Base-by-base conservation (phyloP, 2,329 filamentous ascomycete genomes). In the Parascedosporium putredinis region DNA sequence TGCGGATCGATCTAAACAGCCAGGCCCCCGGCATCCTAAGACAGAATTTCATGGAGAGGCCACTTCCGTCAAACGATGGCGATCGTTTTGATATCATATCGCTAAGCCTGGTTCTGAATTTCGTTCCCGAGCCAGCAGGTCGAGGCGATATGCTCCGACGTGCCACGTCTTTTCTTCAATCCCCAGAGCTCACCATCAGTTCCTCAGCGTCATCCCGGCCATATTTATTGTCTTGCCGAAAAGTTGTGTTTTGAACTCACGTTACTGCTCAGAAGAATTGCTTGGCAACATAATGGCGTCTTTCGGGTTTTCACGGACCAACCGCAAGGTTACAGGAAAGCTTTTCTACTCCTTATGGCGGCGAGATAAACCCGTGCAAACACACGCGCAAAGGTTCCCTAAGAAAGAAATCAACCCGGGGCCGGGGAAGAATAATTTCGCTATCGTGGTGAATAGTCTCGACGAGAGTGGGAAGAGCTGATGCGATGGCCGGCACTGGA, bases 1-100 rank as follows among this genome's bases (percentile, higher is more conserved):
- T 83, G 53, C 79, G 89, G 55, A 96, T 98, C 62, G 93, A 98
- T 62, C 70, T 98, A 50, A 86, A 94, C 65, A 93, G 89, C 52
- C 88, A 95, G 61, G 83, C 83, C 44, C 73, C 83, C 1, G 83
- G 81, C 0, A 98, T 98, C 56, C 62, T 82, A 51, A 81, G 94
- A 64, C 88, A 96, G 62, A 88, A 98, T 64, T 97, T 98, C 60
- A 95, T 98, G 90, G 70, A 88, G 56, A 76, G 89, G 23, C 86
- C 89, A 0, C 65, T 91, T 3, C 91, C 91, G 0, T 62, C 61
- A 4, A 64, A 74, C 20, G 70, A 76, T 5, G 64, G 69, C 1
- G 81, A 89, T 36, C 72, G 71, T 20, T 97, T 97, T 62, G 88
- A 98, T 62, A 79, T 97, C 47, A 84, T 98, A 59, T 95, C 89